A percentile compares a stretch with the other conserved stretches of the same genome.
Evolutionary conservation across 1,139 yeast genomes (phyloP).

Genomic region (Yamadazyma triangularis): DNA sequence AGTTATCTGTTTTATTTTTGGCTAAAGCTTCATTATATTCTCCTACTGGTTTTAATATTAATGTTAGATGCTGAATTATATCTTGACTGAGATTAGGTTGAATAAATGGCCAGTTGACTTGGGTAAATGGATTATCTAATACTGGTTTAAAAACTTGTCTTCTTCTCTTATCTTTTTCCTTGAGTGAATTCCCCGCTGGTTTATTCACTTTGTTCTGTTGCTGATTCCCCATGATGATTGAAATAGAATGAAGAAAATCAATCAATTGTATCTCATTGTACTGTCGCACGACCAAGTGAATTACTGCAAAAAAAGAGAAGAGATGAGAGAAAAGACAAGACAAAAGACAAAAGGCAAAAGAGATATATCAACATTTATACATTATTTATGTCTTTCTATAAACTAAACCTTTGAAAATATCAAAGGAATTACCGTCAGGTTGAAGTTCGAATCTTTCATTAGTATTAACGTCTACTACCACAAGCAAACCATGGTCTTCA

Average conservation of each 20-base stretch:
- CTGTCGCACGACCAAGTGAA: too few species aligned
- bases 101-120: slow-evolving; percentile 50
- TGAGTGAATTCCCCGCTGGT: slow-evolving; percentile 25
- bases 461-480: slow-evolving; percentile 65
- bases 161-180: slow-evolving; percentile 40
- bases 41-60: slow-evolving; percentile 35
- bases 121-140: slow-evolving; percentile 56
- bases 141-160: slow-evolving; percentile 57
- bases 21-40: slow-evolving; percentile 20
- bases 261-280: too few species aligned
- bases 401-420: slow-evolving; percentile 89
- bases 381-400: slow-evolving; percentile 45
- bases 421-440: slow-evolving; percentile 97
- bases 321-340: too few species aligned
- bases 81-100: slow-evolving; percentile 32
- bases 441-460: slow-evolving; percentile 67
- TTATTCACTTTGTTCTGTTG: slow-evolving; percentile 3
- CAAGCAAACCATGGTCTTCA: slow-evolving; percentile 73
- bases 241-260: too few species aligned
- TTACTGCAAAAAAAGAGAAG: too few species aligned
- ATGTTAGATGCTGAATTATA: slow-evolving; percentile 36
- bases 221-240: too few species aligned
- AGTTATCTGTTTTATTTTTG: slow-evolving; percentile 7
- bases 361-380: too few species aligned
- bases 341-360: too few species aligned